phyloP scores from a whole-genome alignment of 768 basidiomycete species.

The Nidularia pulvinata region DNA sequence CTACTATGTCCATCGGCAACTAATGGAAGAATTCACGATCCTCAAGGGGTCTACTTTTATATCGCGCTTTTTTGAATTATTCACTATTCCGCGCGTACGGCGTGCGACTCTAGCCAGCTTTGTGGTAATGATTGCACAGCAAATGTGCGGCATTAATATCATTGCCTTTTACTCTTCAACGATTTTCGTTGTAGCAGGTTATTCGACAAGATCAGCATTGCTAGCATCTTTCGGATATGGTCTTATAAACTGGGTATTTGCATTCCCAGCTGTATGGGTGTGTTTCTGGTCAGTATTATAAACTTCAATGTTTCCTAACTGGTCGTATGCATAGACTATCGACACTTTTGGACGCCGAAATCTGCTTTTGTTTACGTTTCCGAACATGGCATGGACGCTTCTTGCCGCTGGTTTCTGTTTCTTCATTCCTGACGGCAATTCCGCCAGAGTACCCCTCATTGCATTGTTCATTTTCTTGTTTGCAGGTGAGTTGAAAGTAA shows the following conservation, averaged over 20 bases:
- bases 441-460: slow-evolving; percentile 40
- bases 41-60: slow-evolving; percentile 46
- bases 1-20: slow-evolving; percentile 75
- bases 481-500: slow-evolving; percentile 21
- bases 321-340: slow-evolving; percentile 42
- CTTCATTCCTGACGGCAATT: slow-evolving; percentile 34
- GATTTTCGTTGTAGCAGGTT: slow-evolving; percentile 66
- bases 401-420: slow-evolving; percentile 78
- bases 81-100: slow-evolving; percentile 67
- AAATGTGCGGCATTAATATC: slow-evolving; percentile 85
- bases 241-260: slow-evolving; percentile 63
- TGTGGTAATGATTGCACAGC: slow-evolving; percentile 71
- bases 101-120: slow-evolving; percentile 50
- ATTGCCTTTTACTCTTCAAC: slow-evolving; percentile 80
- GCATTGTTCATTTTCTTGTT: slow-evolving; percentile 44
- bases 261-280: slow-evolving; percentile 65
- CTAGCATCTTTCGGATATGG: slow-evolving; percentile 71
- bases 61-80: slow-evolving; percentile 60
- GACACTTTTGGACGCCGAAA: slow-evolving; percentile 81
- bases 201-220: slow-evolving; percentile 52
- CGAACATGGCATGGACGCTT: slow-evolving; percentile 76
- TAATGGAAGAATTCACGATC: slow-evolving; percentile 65
- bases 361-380: slow-evolving; percentile 77
- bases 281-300: slow-evolving; percentile 8
- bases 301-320: background rate